phyloP scores from a whole-genome alignment of 192 early-diverging fungal species.

The Globomyces pollinis-pini region DNA sequence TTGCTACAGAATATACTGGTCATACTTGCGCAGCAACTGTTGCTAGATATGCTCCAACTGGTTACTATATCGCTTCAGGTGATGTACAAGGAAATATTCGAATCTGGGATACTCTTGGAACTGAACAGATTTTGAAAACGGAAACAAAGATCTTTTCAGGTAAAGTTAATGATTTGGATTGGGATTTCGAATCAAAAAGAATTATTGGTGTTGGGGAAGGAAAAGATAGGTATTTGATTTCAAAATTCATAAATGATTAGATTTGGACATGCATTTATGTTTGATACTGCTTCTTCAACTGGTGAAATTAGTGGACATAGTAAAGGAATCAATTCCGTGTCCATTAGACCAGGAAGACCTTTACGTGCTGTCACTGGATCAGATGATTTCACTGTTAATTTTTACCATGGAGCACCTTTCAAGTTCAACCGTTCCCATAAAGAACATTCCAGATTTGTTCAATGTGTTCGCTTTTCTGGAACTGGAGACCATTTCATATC shows the following conservation, averaged over 20 bases:
- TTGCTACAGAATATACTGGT: constrained; percentile 75
- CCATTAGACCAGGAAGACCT: constrained; percentile 83
- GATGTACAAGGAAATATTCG: constrained; percentile 84
- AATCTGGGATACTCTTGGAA: constrained; percentile 84
- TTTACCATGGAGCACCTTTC: constrained; percentile 90
- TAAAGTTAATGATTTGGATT: constrained; percentile 78
- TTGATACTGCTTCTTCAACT: constrained; percentile 80
- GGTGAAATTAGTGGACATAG: constrained; percentile 89
- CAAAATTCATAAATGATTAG: no score
- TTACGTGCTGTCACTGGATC: constrained; percentile 86
- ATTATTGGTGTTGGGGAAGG: constrained; percentile 96
- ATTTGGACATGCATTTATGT: constrained; percentile 84
- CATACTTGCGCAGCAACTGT: constrained; percentile 74
- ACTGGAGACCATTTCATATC: constrained; percentile 74
- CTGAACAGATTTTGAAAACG: constrained; percentile 70
- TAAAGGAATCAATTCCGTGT: constrained; percentile 78
- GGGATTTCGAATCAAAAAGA: constrained; percentile 94
- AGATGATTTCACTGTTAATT: constrained; percentile 84
- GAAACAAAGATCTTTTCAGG: constrained; percentile 69
- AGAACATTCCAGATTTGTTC: constrained; percentile 87
- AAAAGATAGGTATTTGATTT: constrained; percentile 54
- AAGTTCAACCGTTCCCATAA: constrained; percentile 61
- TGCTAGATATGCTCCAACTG: constrained; percentile 83
- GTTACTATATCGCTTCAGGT: constrained; percentile 94
- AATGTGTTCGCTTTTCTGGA: constrained; percentile 78